Conservation (phyloP, 1,284 basidiomycete species). For the Sanguinoderma infundibulare region DNA sequence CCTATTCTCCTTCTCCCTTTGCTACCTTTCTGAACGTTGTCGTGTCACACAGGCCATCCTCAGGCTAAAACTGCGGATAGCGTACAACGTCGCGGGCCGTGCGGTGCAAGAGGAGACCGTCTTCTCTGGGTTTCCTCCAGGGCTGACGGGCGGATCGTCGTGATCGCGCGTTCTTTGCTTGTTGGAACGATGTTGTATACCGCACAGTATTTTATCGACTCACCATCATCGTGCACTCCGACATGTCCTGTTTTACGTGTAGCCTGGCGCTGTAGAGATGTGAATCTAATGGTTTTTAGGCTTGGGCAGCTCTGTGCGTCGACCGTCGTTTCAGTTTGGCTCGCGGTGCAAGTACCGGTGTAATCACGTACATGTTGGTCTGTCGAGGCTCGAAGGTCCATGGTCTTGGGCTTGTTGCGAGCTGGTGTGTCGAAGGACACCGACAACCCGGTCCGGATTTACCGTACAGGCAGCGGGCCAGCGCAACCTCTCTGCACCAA, state of each 20-base stretch:
- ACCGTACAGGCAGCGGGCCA: too few relatives aligned
- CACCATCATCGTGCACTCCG: background rate
- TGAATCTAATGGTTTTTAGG: conserved; percentile 4
- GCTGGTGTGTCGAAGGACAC: too few relatives aligned
- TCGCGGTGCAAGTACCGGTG: too few relatives aligned
- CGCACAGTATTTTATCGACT: conserved; percentile 1
- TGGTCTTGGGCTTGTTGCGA: too few relatives aligned
- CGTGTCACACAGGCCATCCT: conserved; percentile 66
- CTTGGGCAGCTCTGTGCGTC: background rate
- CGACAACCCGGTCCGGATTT: too few relatives aligned
- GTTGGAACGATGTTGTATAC: background rate
- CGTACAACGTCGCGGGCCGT: conserved; percentile 73
- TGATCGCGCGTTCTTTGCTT: conserved; percentile 18
- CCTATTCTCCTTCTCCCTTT: background rate
- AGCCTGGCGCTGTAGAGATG: conserved; percentile 13
- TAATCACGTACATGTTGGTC: background rate
- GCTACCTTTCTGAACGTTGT: background rate
- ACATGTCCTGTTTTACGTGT: conserved; percentile 11
- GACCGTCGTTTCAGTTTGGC: too few relatives aligned
- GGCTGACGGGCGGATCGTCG: conserved; percentile 55
- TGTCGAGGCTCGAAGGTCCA: too few relatives aligned
- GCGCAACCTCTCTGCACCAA: too few relatives aligned
- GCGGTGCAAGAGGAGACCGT: conserved; percentile 92
- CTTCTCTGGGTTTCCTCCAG: conserved; percentile 88
- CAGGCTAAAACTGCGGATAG: conserved; percentile 86